These are phyloP conservation scores for Rubus idaeus DNA, from an alignment of 306 rosid species.

Conservation along the genomic window DNA sequence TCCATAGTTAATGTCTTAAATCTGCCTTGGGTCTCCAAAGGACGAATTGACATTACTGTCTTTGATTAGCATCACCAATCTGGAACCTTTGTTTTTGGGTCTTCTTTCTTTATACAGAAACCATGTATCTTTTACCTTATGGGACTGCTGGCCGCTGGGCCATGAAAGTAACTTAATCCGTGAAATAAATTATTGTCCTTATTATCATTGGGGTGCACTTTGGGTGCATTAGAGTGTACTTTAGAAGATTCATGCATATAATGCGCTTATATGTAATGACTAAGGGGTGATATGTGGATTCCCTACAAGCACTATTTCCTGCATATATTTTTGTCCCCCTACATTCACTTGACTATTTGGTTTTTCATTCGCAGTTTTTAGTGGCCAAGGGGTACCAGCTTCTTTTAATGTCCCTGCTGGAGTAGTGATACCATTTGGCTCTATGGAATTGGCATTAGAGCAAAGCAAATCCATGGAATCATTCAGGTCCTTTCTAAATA, in stretches of 20 bases:
- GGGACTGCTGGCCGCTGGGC: background rate
- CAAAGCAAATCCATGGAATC: slow-evolving; percentile 55
- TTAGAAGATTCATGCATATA: background rate
- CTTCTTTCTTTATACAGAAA: background rate
- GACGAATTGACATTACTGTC: background rate
- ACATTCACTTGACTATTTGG: slow-evolving; percentile 21
- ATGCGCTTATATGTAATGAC: background rate
- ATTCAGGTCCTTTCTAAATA: slow-evolving; percentile 58
- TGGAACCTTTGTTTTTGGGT: background rate
- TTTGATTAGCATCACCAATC: background rate
- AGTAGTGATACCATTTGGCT: slow-evolving; percentile 92
- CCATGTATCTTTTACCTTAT: too few species aligned
- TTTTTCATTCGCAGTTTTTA: slow-evolving; percentile 58
- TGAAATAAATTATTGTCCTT: background rate
- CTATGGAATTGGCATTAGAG: slow-evolving; percentile 79
- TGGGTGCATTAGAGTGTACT: background rate
- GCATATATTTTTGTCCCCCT: background rate
- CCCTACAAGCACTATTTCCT: slow-evolving; percentile 14
- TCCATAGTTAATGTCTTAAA: background rate
- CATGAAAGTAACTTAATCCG: background rate
- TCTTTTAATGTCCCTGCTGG: slow-evolving; percentile 79
- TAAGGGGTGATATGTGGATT: slow-evolving; percentile 11
- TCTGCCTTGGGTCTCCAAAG: background rate
- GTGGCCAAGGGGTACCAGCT: slow-evolving; percentile 81
- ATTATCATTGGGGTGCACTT: background rate